Evolutionary conservation across 768 basidiomycete genomes (phyloP), one percentile per base, ranked within the genome.

Genomic region (Amanita rubescens): DNA sequence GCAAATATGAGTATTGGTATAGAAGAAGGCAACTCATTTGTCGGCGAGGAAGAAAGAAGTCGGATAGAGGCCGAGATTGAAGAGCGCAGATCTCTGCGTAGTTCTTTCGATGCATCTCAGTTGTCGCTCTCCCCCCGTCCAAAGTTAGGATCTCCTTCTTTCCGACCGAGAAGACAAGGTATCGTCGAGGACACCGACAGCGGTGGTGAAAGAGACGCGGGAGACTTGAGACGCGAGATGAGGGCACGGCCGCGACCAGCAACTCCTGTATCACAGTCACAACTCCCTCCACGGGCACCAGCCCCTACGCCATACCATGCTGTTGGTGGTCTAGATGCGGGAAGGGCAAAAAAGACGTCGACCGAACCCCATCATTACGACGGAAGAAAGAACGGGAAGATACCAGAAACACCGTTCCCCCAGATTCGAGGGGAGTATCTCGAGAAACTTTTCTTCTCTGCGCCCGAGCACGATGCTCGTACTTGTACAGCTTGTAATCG

Each of bases 361-460:
- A 30, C 24, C 10, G 50, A 51, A 5, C 10, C 37, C 15, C 35
- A 27, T n/a, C 50, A 27, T 8, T 7, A 20, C 8, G 20, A n/a
- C 11, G 41, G 19, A 5, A 53, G 38, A 24, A 27, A 44, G 12
- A 17, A 11, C 7, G 38, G n/a, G 2, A 22, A 17, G 32, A 9
- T 45, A 5, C 15, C 33, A 9, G 73, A 71, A 24, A 75, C 82
- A 0, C 84, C 88, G 1, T 92, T 96, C 71, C 93, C 93, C 0
- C 80, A 82, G 55, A 93, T 94, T 42, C 81, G 87, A 19, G 90
- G 88, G 8, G 80, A 81, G 41, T 81, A 78, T 39, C 76, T 92
- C 35, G 90, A 95, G 63, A 75, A 79, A 0, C 68, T 94, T 48
- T 93, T 94, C 71, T 91, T 90, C 68, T 82, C 82, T 43, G 81